phyloP scores from a whole-genome alignment of 2,329 filamentous ascomycete species.

The Apiospora sp. region DNA sequence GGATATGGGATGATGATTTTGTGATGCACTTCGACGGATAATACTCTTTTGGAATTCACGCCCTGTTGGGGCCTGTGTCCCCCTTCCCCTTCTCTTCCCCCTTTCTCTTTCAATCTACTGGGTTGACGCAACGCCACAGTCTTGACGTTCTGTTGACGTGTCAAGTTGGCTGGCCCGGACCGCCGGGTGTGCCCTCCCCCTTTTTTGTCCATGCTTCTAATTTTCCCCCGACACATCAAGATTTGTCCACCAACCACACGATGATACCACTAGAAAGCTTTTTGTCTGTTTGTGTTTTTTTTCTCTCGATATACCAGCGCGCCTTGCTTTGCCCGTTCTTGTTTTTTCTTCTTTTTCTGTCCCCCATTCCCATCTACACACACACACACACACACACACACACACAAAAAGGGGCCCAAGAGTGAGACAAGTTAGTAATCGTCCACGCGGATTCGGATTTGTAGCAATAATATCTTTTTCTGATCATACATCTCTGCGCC shows the following conservation, averaged over 20 bases:
- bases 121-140: slow-evolving; percentile 1
- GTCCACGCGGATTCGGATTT: background rate
- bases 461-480: slow-evolving; percentile 15
- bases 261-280: slow-evolving; percentile 47
- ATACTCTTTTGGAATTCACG: background rate
- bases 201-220: slow-evolving; percentile 27
- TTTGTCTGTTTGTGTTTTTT: slow-evolving; percentile 33
- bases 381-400: too few relatives aligned
- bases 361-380: slow-evolving; percentile 7
- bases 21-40: slow-evolving; percentile 28
- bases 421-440: slow-evolving; percentile 6
- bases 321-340: slow-evolving; percentile 2
- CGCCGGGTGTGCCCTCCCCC: background rate
- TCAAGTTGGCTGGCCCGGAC: slow-evolving; percentile 4
- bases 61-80: background rate
- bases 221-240: slow-evolving; percentile 33
- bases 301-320: slow-evolving; percentile 21
- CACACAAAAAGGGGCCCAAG: background rate
- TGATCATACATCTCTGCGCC: background rate
- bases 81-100: background rate
- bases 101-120: background rate
- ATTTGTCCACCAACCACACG: slow-evolving; percentile 33
- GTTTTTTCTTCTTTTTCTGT: background rate
- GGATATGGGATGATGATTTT: slow-evolving; percentile 37
- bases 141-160: slow-evolving; percentile 1